phyloP scores from a whole-genome alignment of 371 early-diverging fungal genomes.

The Mucor indicus region DNA sequence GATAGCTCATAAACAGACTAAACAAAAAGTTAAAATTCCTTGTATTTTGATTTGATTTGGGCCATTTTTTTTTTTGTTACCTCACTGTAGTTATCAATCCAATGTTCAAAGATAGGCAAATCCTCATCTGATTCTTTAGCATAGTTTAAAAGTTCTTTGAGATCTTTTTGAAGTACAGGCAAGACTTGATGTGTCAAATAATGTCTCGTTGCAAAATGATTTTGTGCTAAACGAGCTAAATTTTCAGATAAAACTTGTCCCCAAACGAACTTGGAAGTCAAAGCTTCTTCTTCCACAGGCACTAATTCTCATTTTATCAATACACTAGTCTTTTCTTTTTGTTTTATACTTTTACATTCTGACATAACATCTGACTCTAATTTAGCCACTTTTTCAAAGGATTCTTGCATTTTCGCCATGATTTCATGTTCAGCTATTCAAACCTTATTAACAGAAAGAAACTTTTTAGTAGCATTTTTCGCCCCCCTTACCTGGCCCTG shows the following conservation, averaged over 20 bases:
- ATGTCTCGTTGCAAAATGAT: conserved; percentile 70
- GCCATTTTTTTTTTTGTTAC: conserved; percentile 8
- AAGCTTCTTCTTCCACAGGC: conserved; percentile 50
- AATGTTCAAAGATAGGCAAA: conserved; percentile 22
- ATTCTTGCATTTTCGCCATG: conserved; percentile 45
- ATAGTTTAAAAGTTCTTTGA: conserved; percentile 37
- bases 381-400: conserved; percentile 53
- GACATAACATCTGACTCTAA: conserved; percentile 63
- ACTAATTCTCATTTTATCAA: conserved; percentile 6
- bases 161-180: conserved; percentile 59
- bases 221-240: conserved; percentile 57
- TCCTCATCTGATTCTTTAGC: conserved; percentile 13
- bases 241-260: conserved; percentile 70
- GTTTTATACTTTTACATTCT: conserved; percentile 57
- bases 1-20: conserved; percentile 15
- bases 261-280: conserved; percentile 68
- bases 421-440: conserved; percentile 44
- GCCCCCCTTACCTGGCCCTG: conserved; percentile 17
- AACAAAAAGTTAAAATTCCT: no score
- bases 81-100: conserved; percentile 41
- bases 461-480: not conserved
- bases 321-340: not conserved
- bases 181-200: conserved; percentile 61
- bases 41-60: not conserved
- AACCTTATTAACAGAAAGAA: not conserved